Conservation (phyloP, 2,329 filamentous ascomycete species). For the Clonostachys rosea region DNA sequence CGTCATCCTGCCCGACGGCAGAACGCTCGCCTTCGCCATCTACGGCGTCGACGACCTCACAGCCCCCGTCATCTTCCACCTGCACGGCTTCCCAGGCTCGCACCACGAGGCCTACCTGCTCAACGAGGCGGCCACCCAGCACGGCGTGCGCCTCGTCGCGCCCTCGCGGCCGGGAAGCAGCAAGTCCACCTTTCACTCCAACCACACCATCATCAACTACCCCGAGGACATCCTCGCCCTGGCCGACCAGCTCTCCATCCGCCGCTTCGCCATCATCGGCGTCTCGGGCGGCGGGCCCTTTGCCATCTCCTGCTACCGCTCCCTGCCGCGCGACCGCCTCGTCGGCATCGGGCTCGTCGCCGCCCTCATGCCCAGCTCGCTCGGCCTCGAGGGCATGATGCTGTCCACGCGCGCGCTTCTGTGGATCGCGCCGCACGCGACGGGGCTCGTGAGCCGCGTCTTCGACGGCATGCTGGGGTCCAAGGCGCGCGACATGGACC, state of each 20-base stretch:
- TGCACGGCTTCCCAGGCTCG: constrained; percentile 28
- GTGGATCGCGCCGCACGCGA: constrained; percentile 2
- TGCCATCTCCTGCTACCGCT: constrained; percentile 15
- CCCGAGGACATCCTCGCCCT: constrained; percentile 16
- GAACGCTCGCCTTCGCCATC: constrained; percentile 14
- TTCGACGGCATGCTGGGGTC: constrained; percentile 1
- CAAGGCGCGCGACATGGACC: constrained; percentile 4
- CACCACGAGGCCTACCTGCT: constrained; percentile 18
- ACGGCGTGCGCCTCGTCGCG: constrained; percentile 18
- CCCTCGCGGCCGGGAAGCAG: constrained; percentile 29
- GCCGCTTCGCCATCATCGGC: constrained; percentile 16
- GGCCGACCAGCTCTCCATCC: constrained; percentile 10
- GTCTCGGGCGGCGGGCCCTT: constrained; percentile 20
- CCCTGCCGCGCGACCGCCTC: constrained; percentile 5
- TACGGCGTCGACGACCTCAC: constrained; percentile 8
- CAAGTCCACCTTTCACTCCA: constrained; percentile 19
- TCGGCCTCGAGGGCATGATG: constrained; percentile 8
- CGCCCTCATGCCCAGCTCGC: constrained; percentile 6
- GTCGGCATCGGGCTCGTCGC: constrained; percentile 5
- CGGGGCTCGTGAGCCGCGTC: constrained; percentile 1
- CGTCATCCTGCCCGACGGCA: constrained; percentile 14
- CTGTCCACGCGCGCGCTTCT: constrained; percentile 5
- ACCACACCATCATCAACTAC: constrained; percentile 16
- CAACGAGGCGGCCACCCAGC: constrained; percentile 5
- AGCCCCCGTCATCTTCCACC: constrained; percentile 9